These are phyloP conservation scores for Groenewaldozyma sp. DNA, from an alignment of 1,139 yeast genomes.

Conservation along the genomic window DNA sequence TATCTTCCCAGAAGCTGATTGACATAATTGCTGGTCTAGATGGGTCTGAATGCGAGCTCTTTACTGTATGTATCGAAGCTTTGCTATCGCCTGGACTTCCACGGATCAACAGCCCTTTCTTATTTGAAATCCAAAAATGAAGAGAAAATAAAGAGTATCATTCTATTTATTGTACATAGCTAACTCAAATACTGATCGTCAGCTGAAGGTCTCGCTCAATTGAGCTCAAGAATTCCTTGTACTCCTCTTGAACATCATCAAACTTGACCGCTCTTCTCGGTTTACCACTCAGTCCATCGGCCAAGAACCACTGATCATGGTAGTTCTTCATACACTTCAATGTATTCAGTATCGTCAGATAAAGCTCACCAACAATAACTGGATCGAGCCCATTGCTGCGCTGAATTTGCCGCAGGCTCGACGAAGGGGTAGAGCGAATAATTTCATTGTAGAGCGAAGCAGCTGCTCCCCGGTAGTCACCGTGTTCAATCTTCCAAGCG, in stretches of 20 bases:
- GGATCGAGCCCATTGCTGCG: background rate
- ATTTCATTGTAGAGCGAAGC: slow-evolving; percentile 17
- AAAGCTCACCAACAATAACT: slow-evolving; percentile 9
- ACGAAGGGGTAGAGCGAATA: slow-evolving; percentile 12
- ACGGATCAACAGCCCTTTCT: no score
- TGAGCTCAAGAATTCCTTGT: slow-evolving; percentile 6
- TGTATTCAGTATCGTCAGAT: slow-evolving; percentile 22
- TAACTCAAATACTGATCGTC: background rate
- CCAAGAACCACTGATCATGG: slow-evolving; percentile 27
- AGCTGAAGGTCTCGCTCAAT: slow-evolving; percentile 3
- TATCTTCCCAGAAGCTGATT: no score
- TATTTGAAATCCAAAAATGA: no score
- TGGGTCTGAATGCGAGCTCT: no score
- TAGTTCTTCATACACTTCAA: slow-evolving; percentile 19
- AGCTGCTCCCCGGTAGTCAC: slow-evolving; percentile 25
- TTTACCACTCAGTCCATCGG: background rate
- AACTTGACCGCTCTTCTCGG: background rate
- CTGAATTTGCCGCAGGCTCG: slow-evolving; percentile 6
- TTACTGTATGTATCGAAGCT: no score
- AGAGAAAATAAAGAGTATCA: no score
- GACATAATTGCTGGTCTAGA: no score
- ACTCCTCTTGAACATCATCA: slow-evolving; percentile 15
- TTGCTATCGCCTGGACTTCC: no score
- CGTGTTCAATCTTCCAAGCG: slow-evolving; percentile 27
- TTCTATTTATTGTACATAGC: no score